Conservation (phyloP, 495 filamentous ascomycete genomes). For the Bacidia rubella region DNA sequence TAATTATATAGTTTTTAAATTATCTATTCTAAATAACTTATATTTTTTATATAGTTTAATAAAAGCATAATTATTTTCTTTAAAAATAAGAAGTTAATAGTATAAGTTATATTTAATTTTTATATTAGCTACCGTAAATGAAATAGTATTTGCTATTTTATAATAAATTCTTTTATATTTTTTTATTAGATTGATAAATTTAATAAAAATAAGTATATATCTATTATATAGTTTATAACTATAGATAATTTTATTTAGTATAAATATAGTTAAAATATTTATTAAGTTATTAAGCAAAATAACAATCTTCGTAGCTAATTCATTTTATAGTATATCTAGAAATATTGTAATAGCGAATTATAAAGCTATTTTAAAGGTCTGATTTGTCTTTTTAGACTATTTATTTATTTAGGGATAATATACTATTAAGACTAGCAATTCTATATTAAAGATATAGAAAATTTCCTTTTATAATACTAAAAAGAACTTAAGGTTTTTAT, state of each 20-base stretch:
- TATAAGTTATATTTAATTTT: not conserved
- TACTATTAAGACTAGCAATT: not conserved
- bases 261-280: not conserved
- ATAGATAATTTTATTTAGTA: not conserved
- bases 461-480: not conserved
- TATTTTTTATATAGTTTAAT: not conserved
- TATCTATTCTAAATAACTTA: not conserved
- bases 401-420: constrained; percentile 4
- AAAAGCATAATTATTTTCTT: not conserved
- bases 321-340: not conserved
- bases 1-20: not conserved
- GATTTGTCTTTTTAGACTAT: not conserved
- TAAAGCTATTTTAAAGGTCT: constrained; percentile 1
- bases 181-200: not conserved
- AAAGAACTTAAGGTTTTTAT: constrained; percentile 4
- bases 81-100: not conserved
- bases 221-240: not conserved
- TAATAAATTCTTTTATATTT: not conserved
- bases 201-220: not conserved
- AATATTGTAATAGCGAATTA: too few relatives aligned
- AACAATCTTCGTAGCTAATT: not conserved
- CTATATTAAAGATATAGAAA: not conserved
- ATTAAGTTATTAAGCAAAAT: not conserved
- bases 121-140: not conserved
- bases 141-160: constrained; percentile 3